Evolutionary conservation across 441 rosid genomes (phyloP).

Genomic region (Adansonia rubrostipa): DNA sequence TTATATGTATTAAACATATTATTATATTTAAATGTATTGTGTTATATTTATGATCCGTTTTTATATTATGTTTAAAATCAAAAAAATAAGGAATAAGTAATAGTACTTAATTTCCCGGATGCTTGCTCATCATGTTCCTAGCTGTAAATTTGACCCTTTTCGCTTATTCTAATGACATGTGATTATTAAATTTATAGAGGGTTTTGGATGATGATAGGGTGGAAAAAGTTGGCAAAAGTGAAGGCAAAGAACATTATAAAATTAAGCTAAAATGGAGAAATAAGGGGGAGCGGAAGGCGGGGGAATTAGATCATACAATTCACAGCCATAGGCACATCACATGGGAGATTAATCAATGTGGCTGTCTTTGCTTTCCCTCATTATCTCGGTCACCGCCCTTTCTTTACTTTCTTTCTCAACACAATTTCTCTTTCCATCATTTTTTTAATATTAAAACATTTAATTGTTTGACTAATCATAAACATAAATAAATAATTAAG

Average conservation of each 20-base stretch:
- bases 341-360: conserved; percentile 27
- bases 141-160: background rate
- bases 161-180: background rate
- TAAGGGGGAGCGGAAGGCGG: background rate
- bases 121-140: background rate
- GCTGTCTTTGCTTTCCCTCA: conserved; percentile 24
- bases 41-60: background rate
- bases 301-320: background rate
- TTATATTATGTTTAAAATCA: too few relatives aligned
- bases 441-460: background rate
- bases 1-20: too few relatives aligned
- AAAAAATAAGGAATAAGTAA: too few relatives aligned
- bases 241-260: background rate
- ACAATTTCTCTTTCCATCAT: background rate
- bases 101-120: background rate
- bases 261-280: background rate
- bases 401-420: background rate
- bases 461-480: background rate
- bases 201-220: background rate
- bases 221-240: conserved; percentile 3
- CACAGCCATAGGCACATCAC: background rate
- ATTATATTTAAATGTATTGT: too few relatives aligned
- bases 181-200: background rate
- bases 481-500: background rate
- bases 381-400: conserved; percentile 28